Base-by-base conservation (phyloP, 2,329 filamentous ascomycete species). In the Cercospora sp. region DNA sequence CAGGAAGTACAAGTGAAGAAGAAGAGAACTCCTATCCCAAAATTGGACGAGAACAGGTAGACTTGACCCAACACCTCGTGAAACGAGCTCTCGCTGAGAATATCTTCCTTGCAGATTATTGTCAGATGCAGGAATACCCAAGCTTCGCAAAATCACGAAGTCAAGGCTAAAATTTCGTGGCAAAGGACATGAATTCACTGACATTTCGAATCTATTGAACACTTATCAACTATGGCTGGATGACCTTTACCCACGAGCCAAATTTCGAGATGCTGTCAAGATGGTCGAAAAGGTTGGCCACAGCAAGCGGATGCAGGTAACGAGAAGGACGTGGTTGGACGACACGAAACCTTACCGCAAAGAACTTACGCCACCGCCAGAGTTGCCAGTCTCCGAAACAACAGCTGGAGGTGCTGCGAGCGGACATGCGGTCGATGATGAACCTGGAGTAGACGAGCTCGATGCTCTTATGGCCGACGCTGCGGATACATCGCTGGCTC, bases 221-320 rank as follows among this genome's bases (percentile, higher is more conserved):
- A 92, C 96, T 78, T 99, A 98, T 78, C 95, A 98, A 78, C 81
- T 97, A 65, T 99, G 95, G 95, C 90, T 99, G 1, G 94, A 99
- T 80, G 93, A 97, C 76, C 84, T 99, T 12, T 99, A 94, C 76
- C 95, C 95, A 12, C 93, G 96, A 76, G 95, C 94, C 5, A 94
- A 93, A 76, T 99, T 99, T 76, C 87, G 91, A 59, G 95, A 99
- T 75, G 95, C 91, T 2, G 83, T 98, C 6, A 83, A 86, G 45
- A 97, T 98, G 83, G 92, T 98, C 2, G 95, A 99, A 79, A 97
- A 97, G 80, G 85, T 93, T 0, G 95, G 95, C 1, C 95, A 97
- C 80, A 92, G 90, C 74, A 94, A 91, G 77, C 84, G 85, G 13
- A 86, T 98, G 78, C 87, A 91, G 71, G 86, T 88, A 33, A 90